phyloP scores from a whole-genome alignment of 768 basidiomycete species.

The Lactifluus piperatus region DNA sequence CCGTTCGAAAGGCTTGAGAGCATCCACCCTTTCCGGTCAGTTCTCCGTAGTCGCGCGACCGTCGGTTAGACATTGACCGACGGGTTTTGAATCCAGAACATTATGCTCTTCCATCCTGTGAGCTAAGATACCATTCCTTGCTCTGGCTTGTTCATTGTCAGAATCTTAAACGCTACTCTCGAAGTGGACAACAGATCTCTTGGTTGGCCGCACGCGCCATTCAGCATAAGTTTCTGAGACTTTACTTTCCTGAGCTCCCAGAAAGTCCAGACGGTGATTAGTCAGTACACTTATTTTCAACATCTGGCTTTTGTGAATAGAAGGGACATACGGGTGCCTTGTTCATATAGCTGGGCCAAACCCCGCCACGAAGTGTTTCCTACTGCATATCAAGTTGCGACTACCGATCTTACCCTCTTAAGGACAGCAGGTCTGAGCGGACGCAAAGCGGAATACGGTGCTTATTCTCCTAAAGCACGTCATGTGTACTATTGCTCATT shows the following conservation, averaged over 20 bases:
- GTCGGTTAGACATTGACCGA: not conserved
- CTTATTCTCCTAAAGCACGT: constrained; percentile 19
- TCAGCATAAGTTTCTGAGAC: constrained; percentile 64
- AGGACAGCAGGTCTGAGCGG: constrained; percentile 69
- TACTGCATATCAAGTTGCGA: constrained; percentile 56
- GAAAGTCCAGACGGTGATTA: constrained; percentile 50
- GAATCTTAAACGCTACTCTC: not conserved
- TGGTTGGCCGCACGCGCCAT: constrained; percentile 84
- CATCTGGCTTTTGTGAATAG: constrained; percentile 9
- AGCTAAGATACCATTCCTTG: constrained; percentile 19
- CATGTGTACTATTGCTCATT: not conserved
- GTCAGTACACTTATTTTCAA: constrained; percentile 27
- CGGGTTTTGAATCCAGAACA: constrained; percentile 37
- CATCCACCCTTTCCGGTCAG: constrained; percentile 77
- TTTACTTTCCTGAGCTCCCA: constrained; percentile 67
- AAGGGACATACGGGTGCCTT: not conserved
- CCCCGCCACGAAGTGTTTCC: constrained; percentile 43
- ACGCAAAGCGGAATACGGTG: constrained; percentile 88
- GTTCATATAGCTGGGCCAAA: constrained; percentile 12
- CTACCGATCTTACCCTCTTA: constrained; percentile 48
- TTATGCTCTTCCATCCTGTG: constrained; percentile 67
- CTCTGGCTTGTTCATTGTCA: not conserved
- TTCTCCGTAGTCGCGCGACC: not conserved
- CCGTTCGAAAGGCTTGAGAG: constrained; percentile 68
- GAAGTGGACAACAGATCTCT: constrained; percentile 72